Conservation (phyloP, 805 yeast species). For the Hanseniaspora clermontiae region DNA sequence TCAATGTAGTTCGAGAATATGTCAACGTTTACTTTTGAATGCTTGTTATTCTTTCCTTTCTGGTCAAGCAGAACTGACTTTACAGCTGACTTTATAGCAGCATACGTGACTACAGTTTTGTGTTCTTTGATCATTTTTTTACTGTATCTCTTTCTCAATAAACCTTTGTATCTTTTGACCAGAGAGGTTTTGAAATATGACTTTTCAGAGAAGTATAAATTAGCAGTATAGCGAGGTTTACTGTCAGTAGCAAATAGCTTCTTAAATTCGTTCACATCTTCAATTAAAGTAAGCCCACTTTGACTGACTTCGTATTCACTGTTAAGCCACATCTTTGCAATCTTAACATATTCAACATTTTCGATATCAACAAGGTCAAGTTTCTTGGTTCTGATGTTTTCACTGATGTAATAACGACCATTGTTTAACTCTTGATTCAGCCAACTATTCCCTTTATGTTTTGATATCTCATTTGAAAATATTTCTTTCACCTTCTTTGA, state of each 20-base stretch:
- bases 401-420: background rate
- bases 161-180: slow-evolving; percentile 9
- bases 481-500: background rate
- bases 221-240: background rate
- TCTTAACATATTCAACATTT: background rate
- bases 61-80: slow-evolving; percentile 7
- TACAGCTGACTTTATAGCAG: slow-evolving; percentile 1
- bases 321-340: slow-evolving; percentile 1
- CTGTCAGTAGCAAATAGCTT: background rate
- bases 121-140: background rate
- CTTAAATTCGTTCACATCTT: slow-evolving; percentile 1
- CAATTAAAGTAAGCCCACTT: background rate
- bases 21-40: background rate
- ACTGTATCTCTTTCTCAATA: slow-evolving; percentile 2
- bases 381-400: background rate
- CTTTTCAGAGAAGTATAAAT: slow-evolving; percentile 6
- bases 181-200: slow-evolving; percentile 11
- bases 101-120: background rate
- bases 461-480: background rate
- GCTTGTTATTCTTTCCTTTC: background rate
- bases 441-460: slow-evolving; percentile 4
- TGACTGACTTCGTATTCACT: background rate
- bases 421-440: background rate
- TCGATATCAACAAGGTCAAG: slow-evolving; percentile 1
- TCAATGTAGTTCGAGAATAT: background rate